Conservation (phyloP, 1,284 basidiomycete species). For the Chalciporus sp. region DNA sequence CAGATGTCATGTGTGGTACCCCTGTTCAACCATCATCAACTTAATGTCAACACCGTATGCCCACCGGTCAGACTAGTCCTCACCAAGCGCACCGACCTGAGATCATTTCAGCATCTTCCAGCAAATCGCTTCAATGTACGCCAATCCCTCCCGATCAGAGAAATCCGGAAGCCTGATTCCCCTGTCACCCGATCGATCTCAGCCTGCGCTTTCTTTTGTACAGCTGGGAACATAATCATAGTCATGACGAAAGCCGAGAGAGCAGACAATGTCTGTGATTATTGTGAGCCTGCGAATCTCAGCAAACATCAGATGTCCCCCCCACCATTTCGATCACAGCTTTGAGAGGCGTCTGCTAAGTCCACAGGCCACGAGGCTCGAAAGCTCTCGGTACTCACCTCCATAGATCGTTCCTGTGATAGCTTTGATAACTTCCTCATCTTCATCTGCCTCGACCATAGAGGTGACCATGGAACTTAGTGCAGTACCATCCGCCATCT, state of each 20-base stretch:
- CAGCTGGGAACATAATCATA: slow-evolving; percentile 31
- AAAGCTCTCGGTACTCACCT: slow-evolving; percentile 3
- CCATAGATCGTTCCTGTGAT: slow-evolving; percentile 27
- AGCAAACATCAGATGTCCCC: neutral
- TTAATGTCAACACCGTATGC: neutral
- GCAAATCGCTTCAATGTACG: slow-evolving; percentile 24
- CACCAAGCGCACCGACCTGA: slow-evolving; percentile 23
- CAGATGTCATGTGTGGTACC: slow-evolving; percentile 16
- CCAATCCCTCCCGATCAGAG: slow-evolving; percentile 18
- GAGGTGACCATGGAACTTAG: slow-evolving; percentile 24
- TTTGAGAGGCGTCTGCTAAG: neutral
- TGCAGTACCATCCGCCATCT: slow-evolving; percentile 20
- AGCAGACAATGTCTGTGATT: slow-evolving; percentile 21
- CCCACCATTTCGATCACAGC: slow-evolving; percentile 21
- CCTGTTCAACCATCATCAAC: slow-evolving; percentile 1
- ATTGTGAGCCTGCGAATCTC: neutral
- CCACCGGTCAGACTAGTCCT: too few species aligned
- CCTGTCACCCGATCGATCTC: slow-evolving; percentile 20
- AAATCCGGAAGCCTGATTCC: slow-evolving; percentile 13
- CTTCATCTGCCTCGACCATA: slow-evolving; percentile 26
- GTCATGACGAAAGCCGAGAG: slow-evolving; percentile 27
- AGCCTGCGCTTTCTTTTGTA: slow-evolving; percentile 23
- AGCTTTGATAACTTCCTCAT: slow-evolving; percentile 30
- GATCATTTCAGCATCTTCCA: slow-evolving; percentile 21
- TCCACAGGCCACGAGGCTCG: neutral